Evolutionary conservation across 306 rosid species (phyloP).

Genomic region (Purshia tridentata): DNA sequence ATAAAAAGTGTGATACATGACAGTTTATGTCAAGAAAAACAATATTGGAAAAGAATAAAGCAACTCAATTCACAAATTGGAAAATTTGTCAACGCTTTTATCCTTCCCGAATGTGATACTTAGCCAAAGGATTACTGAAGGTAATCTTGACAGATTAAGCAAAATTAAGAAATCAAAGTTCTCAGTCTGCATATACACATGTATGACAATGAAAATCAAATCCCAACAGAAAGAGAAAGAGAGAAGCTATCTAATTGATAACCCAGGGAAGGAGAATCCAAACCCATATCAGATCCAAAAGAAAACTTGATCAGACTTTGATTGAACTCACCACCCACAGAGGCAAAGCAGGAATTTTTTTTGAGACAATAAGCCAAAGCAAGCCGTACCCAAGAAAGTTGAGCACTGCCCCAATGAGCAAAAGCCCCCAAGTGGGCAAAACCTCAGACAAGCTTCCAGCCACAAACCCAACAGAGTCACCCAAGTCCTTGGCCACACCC

Average conservation of each 20-base stretch:
- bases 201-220: neutral
- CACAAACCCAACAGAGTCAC: slow-evolving; percentile 67
- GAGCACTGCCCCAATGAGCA: slow-evolving; percentile 61
- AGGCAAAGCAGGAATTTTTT: slow-evolving; percentile 53
- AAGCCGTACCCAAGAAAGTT: slow-evolving; percentile 75
- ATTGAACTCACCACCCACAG: slow-evolving; percentile 77
- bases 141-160: neutral
- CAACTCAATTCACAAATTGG: neutral
- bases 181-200: neutral
- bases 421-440: slow-evolving; percentile 62
- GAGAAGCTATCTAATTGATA: neutral
- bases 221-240: neutral
- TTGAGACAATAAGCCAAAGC: slow-evolving; percentile 76
- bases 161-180: neutral
- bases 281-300: slow-evolving; percentile 3
- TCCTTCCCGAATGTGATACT: neutral
- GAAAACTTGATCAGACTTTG: slow-evolving; percentile 10
- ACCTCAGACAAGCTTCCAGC: slow-evolving; percentile 72
- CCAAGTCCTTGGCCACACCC: slow-evolving; percentile 89
- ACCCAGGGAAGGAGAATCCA: neutral
- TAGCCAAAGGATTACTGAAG: neutral
- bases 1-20: neutral
- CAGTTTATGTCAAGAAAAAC: neutral
- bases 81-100: neutral
- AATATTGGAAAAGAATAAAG: neutral